Evolutionary conservation across 305 asterid genomes (phyloP).

Genomic region (Andrographis paniculata): DNA sequence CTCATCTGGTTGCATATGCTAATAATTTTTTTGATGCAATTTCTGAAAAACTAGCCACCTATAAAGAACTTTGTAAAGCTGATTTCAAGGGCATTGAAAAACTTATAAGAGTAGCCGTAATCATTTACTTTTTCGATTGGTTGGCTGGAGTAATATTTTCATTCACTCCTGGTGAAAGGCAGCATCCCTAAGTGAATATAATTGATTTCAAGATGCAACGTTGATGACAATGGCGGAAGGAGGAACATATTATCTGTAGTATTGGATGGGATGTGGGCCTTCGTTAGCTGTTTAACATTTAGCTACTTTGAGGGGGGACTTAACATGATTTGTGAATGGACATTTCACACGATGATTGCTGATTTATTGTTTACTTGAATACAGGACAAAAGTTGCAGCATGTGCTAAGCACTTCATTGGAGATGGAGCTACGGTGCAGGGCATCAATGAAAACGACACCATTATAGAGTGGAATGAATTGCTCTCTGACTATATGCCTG

Average conservation of each 20-base stretch:
- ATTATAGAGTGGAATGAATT: slow-evolving; percentile 19
- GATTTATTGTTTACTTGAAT: slow-evolving; percentile 44
- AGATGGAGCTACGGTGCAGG: slow-evolving; percentile 42
- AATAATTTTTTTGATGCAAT: not conserved
- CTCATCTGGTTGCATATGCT: not conserved
- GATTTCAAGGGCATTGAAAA: too few species aligned
- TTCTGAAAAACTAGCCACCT: not conserved
- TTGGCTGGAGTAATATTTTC: not conserved
- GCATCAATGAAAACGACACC: slow-evolving; percentile 36
- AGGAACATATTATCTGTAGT: not conserved
- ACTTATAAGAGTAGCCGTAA: too few species aligned
- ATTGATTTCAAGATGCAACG: not conserved
- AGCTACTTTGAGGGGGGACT: too few species aligned
- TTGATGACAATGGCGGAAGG: not conserved
- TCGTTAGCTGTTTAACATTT: not conserved
- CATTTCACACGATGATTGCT: slow-evolving; percentile 1
- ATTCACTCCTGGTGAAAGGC: not conserved
- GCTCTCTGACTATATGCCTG: slow-evolving; percentile 37
- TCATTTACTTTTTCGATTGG: too few species aligned
- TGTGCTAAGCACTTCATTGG: slow-evolving; percentile 47
- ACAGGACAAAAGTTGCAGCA: slow-evolving; percentile 39
- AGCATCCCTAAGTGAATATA: not conserved
- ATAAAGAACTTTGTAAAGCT: not conserved
- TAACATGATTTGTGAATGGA: not conserved
- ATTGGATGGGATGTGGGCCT: too few species aligned